Evolutionary conservation across 495 filamentous ascomycete genomes (phyloP), one percentile per base, ranked within the genome.

Genomic region (Hypoxylon crocopeplum): DNA sequence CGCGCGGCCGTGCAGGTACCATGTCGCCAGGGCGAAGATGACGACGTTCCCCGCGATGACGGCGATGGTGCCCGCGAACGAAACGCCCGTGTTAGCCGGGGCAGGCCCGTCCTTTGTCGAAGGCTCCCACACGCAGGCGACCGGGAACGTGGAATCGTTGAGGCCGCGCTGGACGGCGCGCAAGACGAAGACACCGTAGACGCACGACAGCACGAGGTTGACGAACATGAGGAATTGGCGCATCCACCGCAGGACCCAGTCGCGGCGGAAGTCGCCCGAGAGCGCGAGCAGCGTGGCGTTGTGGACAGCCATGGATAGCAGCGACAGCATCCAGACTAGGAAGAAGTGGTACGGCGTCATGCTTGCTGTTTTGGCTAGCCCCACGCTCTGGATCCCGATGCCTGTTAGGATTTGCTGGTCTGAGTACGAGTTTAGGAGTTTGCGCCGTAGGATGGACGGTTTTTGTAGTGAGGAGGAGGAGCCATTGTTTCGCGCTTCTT

Each of bases 351-450:
- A 86, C 0, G 80, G 75, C 7, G 80, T 70, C 57, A 86, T 74
- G n/a, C 72, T 68, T 16, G 72, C 34, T 17, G 76, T 71, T 62
- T 81, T 79, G 0, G 75, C 75, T 0, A 86, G 73, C 7, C 77
- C 83, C 30, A 85, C 74, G 61, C 67, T 61, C 47, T 70, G 83
- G 59, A 86, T 79, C 16, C 80, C 82, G 72, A 86, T 84, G 38
- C 82, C 83, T 2, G 80, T 81, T 24, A 85, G 71, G 72, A 86
- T 81, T 69, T 85, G 83, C 64, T 84, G 82, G 70, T 86, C 83
- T 24, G 77, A 80, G 73, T 83, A 81, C 60, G 77, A 75, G 64
- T 74, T 76, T 29, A 86, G 77, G 1, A 86, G 73, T 59, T 84
- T 85, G 59, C 83, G 81, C 7, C 77, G 69, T 30, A 85, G 78